These are phyloP conservation scores for Suillus ampliporus DNA, from an alignment of 768 basidiomycete genomes.

Conservation along the genomic window DNA sequence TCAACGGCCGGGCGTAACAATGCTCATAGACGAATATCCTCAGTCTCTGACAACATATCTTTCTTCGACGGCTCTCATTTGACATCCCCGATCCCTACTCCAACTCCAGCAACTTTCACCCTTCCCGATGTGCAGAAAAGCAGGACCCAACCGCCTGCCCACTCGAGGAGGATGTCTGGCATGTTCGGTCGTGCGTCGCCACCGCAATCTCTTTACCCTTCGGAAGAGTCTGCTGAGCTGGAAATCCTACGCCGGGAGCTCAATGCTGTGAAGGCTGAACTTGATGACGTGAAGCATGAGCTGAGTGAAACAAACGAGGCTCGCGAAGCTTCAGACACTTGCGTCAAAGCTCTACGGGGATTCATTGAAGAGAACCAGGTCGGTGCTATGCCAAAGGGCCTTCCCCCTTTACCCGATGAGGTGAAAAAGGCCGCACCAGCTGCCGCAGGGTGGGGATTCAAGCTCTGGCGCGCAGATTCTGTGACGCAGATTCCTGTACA, in stretches of 20 bases:
- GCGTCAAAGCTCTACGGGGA: constrained; percentile 79
- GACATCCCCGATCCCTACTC: constrained; percentile 43
- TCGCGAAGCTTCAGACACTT: constrained; percentile 84
- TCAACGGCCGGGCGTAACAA: constrained; percentile 48
- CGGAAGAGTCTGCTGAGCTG: constrained; percentile 48
- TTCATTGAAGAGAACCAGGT: constrained; percentile 81
- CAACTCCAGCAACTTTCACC: constrained; percentile 41
- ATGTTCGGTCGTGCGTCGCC: constrained; percentile 59
- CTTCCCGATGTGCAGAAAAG: constrained; percentile 30
- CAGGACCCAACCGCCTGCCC: constrained; percentile 32
- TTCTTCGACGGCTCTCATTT: constrained; percentile 50
- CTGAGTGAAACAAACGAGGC: constrained; percentile 83
- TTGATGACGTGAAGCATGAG: constrained; percentile 70
- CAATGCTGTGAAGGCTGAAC: constrained; percentile 54
- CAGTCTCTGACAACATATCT: constrained; percentile 58
- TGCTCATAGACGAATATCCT: constrained; percentile 74
- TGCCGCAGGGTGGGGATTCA: constrained; percentile 67
- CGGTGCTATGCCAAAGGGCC: constrained; percentile 41
- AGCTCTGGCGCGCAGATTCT: constrained; percentile 62
- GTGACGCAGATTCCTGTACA: constrained; percentile 30
- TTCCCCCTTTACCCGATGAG: constrained; percentile 34
- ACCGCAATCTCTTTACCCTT: constrained; percentile 41
- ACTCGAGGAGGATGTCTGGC: constrained; percentile 52
- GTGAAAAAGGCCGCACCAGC: constrained; percentile 37
- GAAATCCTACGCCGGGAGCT: constrained; percentile 69